Evolutionary conservation across 2,329 filamentous ascomycete genomes (phyloP).

Genomic region (Trichophyton equinum): DNA sequence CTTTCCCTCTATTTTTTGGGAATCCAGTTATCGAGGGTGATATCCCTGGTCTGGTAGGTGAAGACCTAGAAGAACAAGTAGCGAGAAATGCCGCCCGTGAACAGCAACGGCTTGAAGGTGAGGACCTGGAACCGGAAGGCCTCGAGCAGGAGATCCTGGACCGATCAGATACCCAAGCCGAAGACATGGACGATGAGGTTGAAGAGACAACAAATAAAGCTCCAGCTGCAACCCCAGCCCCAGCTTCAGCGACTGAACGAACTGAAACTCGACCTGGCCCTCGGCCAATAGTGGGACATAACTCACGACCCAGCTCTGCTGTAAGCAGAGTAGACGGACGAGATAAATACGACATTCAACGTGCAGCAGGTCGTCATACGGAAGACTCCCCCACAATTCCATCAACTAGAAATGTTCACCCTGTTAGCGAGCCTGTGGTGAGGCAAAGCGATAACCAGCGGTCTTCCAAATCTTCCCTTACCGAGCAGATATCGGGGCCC

Average conservation of each 20-base stretch:
- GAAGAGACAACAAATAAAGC: conserved; percentile 5
- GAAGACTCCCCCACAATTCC: not conserved
- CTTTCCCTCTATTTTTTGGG: conserved; percentile 73
- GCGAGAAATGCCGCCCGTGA: conserved; percentile 9
- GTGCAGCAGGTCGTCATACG: not conserved
- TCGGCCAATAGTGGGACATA: not conserved
- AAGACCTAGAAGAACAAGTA: conserved; percentile 41
- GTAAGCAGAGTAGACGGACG: not conserved
- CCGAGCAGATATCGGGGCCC: not conserved
- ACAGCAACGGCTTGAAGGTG: conserved; percentile 4
- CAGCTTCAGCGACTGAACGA: not conserved
- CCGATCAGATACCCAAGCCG: not conserved
- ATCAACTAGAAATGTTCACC: not conserved
- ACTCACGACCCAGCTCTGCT: not conserved
- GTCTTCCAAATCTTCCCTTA: not conserved
- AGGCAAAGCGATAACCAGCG: not conserved
- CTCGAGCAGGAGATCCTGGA: not conserved
- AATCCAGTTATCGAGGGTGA: conserved; percentile 58
- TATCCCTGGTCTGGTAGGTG: conserved; percentile 70
- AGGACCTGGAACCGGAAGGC: conserved; percentile 1
- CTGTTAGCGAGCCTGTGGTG: not conserved
- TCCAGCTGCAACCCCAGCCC: conserved; percentile 11
- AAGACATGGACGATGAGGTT: not conserved
- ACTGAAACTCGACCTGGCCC: not conserved
- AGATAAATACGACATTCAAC: not conserved